Evolutionary conservation across 106 monocot species (phyloP).

Genomic region (Vanilla planifolia): DNA sequence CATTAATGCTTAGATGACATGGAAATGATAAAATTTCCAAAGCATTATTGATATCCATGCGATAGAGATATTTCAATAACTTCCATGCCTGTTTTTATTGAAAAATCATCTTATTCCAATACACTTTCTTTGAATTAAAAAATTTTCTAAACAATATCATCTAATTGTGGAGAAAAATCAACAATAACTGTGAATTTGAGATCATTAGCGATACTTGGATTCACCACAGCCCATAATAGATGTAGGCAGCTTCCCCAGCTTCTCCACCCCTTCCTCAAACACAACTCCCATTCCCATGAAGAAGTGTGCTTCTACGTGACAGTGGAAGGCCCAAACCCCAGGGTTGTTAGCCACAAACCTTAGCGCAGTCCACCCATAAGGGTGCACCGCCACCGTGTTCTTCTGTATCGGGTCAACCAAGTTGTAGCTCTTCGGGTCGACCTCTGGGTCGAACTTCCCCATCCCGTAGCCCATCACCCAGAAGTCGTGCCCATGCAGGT

Average conservation of each 20-base stretch:
- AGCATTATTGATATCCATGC: too few species aligned
- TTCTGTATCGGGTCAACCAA: conserved; percentile 75
- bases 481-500: conserved; percentile 96
- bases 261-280: conserved; percentile 65
- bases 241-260: conserved; percentile 42
- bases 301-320: conserved; percentile 88
- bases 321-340: conserved; percentile 89
- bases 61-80: too few species aligned
- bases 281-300: conserved; percentile 91
- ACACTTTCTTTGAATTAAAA: too few species aligned
- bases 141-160: too few species aligned
- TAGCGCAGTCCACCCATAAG: conserved; percentile 80
- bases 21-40: too few species aligned
- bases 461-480: conserved; percentile 87
- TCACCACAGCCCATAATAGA: conserved; percentile 62
- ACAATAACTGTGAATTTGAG: too few species aligned
- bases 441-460: conserved; percentile 55
- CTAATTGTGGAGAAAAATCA: too few species aligned
- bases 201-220: too few species aligned
- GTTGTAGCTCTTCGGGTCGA: conserved; percentile 39
- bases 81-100: too few species aligned
- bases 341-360: conserved; percentile 77
- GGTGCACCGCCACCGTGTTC: conserved; percentile 83
- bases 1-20: too few species aligned
- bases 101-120: too few species aligned